Percentiles rank a stretch among this genome's conserved stretches.
Evolutionary conservation across 352 stramenopile genomes (phyloP).

Genomic region (Phytophthora foliorum): DNA sequence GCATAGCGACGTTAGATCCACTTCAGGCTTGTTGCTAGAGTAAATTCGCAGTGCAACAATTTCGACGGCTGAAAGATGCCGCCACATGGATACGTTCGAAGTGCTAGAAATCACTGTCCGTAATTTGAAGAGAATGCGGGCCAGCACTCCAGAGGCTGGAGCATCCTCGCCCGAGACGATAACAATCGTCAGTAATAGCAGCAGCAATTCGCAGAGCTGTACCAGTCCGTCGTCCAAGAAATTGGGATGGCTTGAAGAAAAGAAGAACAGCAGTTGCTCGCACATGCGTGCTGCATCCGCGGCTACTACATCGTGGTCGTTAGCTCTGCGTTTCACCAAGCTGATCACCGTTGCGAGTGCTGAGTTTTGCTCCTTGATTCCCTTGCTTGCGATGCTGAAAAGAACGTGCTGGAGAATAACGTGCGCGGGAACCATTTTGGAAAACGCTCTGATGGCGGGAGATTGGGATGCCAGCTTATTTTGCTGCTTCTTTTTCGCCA

Average conservation of each 20-base stretch:
- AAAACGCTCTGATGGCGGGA: constrained; percentile 19
- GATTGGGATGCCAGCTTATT: constrained; percentile 15
- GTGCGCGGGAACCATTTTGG: constrained; percentile 24
- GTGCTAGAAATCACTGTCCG: constrained; percentile 22
- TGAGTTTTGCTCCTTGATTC: constrained; percentile 30
- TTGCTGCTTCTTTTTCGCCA: constrained; percentile 39
- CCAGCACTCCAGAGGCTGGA: constrained; percentile 17
- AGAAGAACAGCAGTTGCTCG: constrained; percentile 61
- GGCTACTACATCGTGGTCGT: constrained; percentile 11
- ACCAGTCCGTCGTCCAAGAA: constrained; percentile 2
- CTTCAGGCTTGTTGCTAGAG: constrained; percentile 20
- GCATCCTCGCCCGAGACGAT: constrained; percentile 21
- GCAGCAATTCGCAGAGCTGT: constrained; percentile 49
- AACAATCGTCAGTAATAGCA: constrained; percentile 46
- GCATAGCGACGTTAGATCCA: constrained; percentile 23
- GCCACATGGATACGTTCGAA: constrained; percentile 17
- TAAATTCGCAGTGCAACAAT: constrained; percentile 39
- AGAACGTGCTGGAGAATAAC: constrained; percentile 45
- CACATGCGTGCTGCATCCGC: constrained; percentile 48
- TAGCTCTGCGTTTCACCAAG: constrained; percentile 28
- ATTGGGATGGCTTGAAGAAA: constrained; percentile 23
- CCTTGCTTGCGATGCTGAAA: constrained; percentile 25
- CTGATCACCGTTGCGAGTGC: constrained; percentile 16
- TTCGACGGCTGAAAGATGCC: constrained; percentile 49
- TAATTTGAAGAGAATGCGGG: constrained; percentile 54